These are phyloP conservation scores for Ophiocordyceps camponoti-floridani DNA, from an alignment of 2,329 filamentous ascomycete genomes.

Conservation along the genomic window DNA sequence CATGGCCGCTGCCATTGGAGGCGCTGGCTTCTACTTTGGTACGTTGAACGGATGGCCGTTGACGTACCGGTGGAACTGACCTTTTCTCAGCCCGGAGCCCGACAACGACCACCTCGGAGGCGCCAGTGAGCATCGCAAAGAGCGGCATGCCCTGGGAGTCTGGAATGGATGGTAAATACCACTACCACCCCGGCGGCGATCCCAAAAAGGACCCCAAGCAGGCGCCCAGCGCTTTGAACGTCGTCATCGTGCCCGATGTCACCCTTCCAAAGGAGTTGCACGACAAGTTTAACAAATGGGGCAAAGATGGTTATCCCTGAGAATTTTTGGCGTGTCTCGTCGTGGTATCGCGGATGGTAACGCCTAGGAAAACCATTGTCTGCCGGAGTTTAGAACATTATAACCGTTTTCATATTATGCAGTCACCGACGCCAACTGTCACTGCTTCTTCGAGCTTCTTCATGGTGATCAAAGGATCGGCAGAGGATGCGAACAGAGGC, in stretches of 20 bases:
- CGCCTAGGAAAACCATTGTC: background rate
- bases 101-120: conserved; percentile 70
- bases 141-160: conserved; percentile 86
- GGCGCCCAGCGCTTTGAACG: conserved; percentile 88
- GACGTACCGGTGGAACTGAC: too few relatives aligned
- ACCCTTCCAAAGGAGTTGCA: conserved; percentile 84
- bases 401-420: background rate
- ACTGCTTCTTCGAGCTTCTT: background rate
- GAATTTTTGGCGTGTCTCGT: background rate
- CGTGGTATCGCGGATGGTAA: background rate
- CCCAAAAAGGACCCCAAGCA: conserved; percentile 58
- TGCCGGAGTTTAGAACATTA: background rate
- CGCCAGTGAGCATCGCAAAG: conserved; percentile 52
- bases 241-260: conserved; percentile 84
- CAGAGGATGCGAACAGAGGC: too few relatives aligned
- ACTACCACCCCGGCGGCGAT: conserved; percentile 78
- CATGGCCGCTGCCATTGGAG: conserved; percentile 74
- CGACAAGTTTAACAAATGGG: conserved; percentile 99
- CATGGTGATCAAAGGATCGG: background rate
- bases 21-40: conserved; percentile 85
- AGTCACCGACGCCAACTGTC: background rate
- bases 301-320: conserved; percentile 76
- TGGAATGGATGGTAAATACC: conserved; percentile 46
- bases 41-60: conserved; percentile 7
- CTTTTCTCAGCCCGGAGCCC: conserved; percentile 33